A percentile compares a stretch with the other conserved stretches of the same genome.
Evolutionary conservation across 345 rosid genomes (phyloP).

Genomic region (Tarenaya hassleriana): DNA sequence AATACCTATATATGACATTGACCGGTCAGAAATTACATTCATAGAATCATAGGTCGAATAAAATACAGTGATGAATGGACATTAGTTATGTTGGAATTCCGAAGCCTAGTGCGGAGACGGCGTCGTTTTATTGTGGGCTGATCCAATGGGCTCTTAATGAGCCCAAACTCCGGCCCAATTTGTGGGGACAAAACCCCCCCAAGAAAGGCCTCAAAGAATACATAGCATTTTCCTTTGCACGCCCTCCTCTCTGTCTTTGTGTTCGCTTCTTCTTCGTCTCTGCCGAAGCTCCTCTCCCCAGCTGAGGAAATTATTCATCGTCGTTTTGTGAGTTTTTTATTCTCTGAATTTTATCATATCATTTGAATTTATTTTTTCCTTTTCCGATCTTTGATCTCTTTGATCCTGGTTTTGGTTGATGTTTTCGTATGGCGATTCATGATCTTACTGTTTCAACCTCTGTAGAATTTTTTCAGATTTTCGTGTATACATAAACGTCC

Average conservation of each 20-base stretch:
- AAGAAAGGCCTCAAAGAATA: neutral
- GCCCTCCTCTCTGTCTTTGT: constrained; percentile 3
- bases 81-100: too few relatives aligned
- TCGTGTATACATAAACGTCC: neutral
- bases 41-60: too few relatives aligned
- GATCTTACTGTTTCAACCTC: constrained; percentile 17
- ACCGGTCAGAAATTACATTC: too few relatives aligned
- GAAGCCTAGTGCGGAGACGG: too few relatives aligned
- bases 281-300: constrained; percentile 12
- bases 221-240: neutral
- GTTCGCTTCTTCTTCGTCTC: constrained; percentile 5
- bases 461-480: constrained; percentile 7
- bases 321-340: constrained; percentile 19
- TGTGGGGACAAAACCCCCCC: constrained; percentile 20
- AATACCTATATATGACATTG: too few relatives aligned
- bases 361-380: neutral
- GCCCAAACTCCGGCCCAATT: too few relatives aligned
- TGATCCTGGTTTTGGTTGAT: constrained; percentile 13
- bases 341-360: neutral
- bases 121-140: too few relatives aligned
- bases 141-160: too few relatives aligned
- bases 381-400: neutral
- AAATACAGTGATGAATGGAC: too few relatives aligned
- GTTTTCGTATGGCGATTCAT: constrained; percentile 15
- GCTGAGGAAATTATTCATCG: constrained; percentile 2